phyloP scores from a whole-genome alignment of 2,329 filamentous ascomycete genomes.

The Capronia epimyces region DNA sequence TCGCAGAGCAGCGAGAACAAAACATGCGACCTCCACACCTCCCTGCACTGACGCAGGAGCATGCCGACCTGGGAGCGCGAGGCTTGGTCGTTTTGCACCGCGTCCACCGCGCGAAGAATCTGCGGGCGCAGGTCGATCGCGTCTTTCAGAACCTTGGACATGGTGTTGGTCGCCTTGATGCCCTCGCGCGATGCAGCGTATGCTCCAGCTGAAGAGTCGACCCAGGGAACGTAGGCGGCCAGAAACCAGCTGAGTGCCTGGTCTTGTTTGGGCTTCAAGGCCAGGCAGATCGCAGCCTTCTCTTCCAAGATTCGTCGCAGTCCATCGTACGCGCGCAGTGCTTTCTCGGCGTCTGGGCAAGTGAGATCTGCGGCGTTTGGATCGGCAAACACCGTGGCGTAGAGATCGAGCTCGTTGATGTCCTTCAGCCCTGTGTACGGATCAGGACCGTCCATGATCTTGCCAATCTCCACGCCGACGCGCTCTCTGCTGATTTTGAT shows the following conservation, averaged over 20 bases:
- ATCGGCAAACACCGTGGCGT: slow-evolving; percentile 26
- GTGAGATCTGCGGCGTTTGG: slow-evolving; percentile 9
- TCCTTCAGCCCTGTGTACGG: slow-evolving; percentile 25
- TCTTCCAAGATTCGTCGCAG: slow-evolving; percentile 19
- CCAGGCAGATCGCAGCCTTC: slow-evolving; percentile 19
- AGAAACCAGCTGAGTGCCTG: slow-evolving; percentile 26
- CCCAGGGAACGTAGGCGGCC: slow-evolving; percentile 28
- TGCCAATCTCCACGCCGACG: slow-evolving; percentile 79
- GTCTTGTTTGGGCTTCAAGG: slow-evolving; percentile 24
- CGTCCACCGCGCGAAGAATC: slow-evolving; percentile 14
- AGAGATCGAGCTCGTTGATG: slow-evolving; percentile 26
- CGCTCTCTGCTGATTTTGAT: slow-evolving; percentile 89
- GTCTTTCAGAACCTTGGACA: slow-evolving; percentile 27
- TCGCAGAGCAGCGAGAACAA: slow-evolving; percentile 25
- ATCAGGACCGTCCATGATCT: slow-evolving; percentile 70
- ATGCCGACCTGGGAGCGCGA: slow-evolving; percentile 29
- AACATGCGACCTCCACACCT: slow-evolving; percentile 26
- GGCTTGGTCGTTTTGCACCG: slow-evolving; percentile 14
- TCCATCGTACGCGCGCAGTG: slow-evolving; percentile 16
- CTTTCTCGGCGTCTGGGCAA: slow-evolving; percentile 2
- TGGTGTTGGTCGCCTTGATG: slow-evolving; percentile 30
- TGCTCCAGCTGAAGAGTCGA: slow-evolving; percentile 15
- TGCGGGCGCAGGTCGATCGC: slow-evolving; percentile 23
- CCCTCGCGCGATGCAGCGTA: slow-evolving; percentile 27
- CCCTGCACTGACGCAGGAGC: slow-evolving; percentile 23